These are phyloP conservation scores for Septoria petroselini DNA, from an alignment of 2,329 filamentous ascomycete species.

Conservation along the genomic window DNA sequence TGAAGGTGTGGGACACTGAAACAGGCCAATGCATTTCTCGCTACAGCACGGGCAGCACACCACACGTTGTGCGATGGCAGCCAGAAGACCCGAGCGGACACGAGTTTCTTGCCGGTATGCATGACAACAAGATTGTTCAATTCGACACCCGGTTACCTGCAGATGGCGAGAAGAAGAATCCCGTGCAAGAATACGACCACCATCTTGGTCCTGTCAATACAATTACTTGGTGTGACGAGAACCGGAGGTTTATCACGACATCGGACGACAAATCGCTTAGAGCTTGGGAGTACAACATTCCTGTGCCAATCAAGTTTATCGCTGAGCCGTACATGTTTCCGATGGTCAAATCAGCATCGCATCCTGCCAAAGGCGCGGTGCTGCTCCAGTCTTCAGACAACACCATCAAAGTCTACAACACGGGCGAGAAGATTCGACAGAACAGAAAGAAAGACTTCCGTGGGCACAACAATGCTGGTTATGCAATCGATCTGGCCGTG, in stretches of 20 bases:
- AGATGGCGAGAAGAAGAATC: constrained; percentile 51
- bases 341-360: constrained; percentile 78
- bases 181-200: constrained; percentile 97
- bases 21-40: constrained; percentile 83
- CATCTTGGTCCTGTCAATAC: constrained; percentile 98
- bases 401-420: constrained; percentile 92
- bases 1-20: constrained; percentile 98
- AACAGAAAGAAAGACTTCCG: constrained; percentile 96
- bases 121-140: constrained; percentile 97
- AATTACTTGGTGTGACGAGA: constrained; percentile 91
- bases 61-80: constrained; percentile 93
- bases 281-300: constrained; percentile 98
- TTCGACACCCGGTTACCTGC: constrained; percentile 73
- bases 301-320: constrained; percentile 97
- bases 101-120: constrained; percentile 95
- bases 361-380: constrained; percentile 90
- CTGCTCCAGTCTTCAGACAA: constrained; percentile 93
- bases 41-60: constrained; percentile 91
- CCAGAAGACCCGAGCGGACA: constrained; percentile 71
- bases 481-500: constrained; percentile 84
- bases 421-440: constrained; percentile 92
- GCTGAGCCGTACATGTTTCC: constrained; percentile 98
- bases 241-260: constrained; percentile 94
- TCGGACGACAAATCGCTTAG: constrained; percentile 94
- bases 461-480: constrained; percentile 93